Conservation (phyloP, 306 rosid genomes). For the Geum urbanum region DNA sequence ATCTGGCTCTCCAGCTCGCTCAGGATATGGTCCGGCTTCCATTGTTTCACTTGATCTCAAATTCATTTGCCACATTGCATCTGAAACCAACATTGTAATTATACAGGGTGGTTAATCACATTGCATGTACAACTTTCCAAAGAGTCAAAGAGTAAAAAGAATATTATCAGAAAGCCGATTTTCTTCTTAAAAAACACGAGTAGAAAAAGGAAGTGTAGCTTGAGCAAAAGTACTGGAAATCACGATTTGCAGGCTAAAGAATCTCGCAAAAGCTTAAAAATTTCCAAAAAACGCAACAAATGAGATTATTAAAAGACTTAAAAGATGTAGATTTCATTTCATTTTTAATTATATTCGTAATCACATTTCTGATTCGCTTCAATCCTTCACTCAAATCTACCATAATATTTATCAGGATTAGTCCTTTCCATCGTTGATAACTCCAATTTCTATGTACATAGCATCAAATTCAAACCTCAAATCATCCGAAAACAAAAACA, state of each 20-base stretch:
- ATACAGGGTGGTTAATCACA: slow-evolving; percentile 13
- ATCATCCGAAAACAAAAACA: neutral
- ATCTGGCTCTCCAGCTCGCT: slow-evolving; percentile 90
- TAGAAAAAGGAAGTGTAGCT: neutral
- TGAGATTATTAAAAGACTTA: neutral
- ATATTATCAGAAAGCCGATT: neutral
- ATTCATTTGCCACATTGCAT: slow-evolving; percentile 92
- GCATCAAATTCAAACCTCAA: neutral
- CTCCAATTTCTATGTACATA: neutral
- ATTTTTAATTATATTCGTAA: no score
- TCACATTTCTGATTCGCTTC: neutral
- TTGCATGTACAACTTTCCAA: neutral
- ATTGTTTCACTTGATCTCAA: slow-evolving; percentile 80
- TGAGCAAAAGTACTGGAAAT: neutral
- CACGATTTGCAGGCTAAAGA: slow-evolving; percentile 4
- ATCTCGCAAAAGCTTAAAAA: neutral
- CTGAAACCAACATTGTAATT: slow-evolving; percentile 46
- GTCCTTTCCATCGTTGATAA: neutral
- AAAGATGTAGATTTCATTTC: neutral
- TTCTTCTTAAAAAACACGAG: neutral
- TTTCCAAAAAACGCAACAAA: neutral
- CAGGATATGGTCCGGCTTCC: slow-evolving; percentile 90
- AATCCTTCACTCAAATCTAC: neutral
- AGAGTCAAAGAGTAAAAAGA: slow-evolving; percentile 10
- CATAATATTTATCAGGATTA: neutral